Percentiles rank a stretch among this genome's conserved stretches.
Conservation (phyloP, 352 stramenopile species). For the Phytophthora tentaculata region DNA sequence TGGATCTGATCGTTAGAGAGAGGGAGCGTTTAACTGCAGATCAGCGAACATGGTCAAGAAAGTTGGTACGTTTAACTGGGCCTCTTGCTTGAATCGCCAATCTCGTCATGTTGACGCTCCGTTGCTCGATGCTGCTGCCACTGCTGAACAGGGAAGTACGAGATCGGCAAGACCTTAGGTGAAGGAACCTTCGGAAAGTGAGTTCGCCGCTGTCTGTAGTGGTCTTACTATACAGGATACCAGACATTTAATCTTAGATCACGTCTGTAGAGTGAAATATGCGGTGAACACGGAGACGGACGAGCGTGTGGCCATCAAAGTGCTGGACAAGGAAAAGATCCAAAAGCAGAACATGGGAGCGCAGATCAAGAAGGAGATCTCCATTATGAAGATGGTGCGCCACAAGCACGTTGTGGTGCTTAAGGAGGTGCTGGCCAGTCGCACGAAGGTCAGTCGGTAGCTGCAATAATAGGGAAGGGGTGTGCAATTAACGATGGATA, state of each 20-base stretch:
- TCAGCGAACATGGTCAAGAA: conserved; percentile 55
- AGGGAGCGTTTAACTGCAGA: background rate
- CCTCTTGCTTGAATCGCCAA: background rate
- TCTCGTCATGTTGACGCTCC: background rate
- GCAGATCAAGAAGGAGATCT: conserved; percentile 99
- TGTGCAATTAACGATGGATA: background rate
- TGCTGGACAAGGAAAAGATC: conserved; percentile 98
- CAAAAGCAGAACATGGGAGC: conserved; percentile 98
- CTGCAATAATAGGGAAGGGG: background rate
- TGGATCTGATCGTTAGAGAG: conserved; percentile 17
- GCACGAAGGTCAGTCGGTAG: conserved; percentile 91
- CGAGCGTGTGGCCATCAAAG: conserved; percentile 97
- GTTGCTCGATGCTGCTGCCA: background rate
- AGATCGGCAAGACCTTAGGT: conserved; percentile 96
- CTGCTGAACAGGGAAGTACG: conserved; percentile 93
- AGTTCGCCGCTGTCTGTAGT: conserved; percentile 23
- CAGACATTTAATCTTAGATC: background rate
- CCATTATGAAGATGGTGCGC: conserved; percentile 98
- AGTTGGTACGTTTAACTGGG: conserved; percentile 47
- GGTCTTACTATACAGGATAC: background rate
- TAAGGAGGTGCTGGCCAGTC: conserved; percentile 90
- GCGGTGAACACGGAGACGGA: conserved; percentile 96
- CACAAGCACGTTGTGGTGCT: conserved; percentile 91
- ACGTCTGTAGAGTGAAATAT: conserved; percentile 87
- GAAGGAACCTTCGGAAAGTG: conserved; percentile 98